A percentile compares a stretch with the other conserved stretches of the same genome.
Evolutionary conservation across 106 monocot species (phyloP).

Genomic region (Dendrobium chrysotoxum): DNA sequence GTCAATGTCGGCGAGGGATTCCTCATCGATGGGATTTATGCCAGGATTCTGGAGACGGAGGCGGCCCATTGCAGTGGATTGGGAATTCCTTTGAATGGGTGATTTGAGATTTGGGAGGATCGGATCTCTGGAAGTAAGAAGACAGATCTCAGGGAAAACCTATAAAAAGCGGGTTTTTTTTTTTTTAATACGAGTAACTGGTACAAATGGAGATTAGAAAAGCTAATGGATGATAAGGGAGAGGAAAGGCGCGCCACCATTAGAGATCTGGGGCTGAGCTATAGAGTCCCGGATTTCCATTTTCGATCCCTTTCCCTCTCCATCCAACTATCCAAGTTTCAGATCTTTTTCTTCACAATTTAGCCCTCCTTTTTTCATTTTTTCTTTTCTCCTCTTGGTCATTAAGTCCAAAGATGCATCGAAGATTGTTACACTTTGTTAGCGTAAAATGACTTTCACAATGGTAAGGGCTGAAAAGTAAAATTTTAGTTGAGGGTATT

Average conservation of each 20-base stretch:
- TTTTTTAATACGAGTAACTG: not conserved
- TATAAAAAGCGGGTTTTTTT: not conserved
- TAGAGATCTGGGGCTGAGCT: constrained; percentile 2
- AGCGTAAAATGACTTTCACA: too few relatives aligned
- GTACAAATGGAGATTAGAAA: not conserved
- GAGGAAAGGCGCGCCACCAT: not conserved
- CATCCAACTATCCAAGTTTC: not conserved
- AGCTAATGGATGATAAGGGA: not conserved
- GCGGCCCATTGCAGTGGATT: constrained; percentile 12
- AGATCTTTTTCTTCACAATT: too few relatives aligned
- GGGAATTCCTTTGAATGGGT: not conserved
- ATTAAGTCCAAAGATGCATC: too few relatives aligned
- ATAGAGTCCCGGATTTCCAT: not conserved
- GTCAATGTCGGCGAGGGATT: not conserved
- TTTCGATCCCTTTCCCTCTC: not conserved
- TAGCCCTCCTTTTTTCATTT: too few relatives aligned
- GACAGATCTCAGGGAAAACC: not conserved
- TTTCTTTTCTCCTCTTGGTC: too few relatives aligned
- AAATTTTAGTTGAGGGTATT: too few relatives aligned
- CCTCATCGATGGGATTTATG: constrained; percentile 16
- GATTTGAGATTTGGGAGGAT: not conserved
- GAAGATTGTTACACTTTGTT: too few relatives aligned
- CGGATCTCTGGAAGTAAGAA: not conserved
- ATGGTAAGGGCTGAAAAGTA: too few relatives aligned
- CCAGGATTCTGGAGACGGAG: constrained; percentile 11